A percentile compares a stretch with the other conserved stretches of the same genome.
phyloP scores from a whole-genome alignment of 768 basidiomycete species.

The Suillus sp. region DNA sequence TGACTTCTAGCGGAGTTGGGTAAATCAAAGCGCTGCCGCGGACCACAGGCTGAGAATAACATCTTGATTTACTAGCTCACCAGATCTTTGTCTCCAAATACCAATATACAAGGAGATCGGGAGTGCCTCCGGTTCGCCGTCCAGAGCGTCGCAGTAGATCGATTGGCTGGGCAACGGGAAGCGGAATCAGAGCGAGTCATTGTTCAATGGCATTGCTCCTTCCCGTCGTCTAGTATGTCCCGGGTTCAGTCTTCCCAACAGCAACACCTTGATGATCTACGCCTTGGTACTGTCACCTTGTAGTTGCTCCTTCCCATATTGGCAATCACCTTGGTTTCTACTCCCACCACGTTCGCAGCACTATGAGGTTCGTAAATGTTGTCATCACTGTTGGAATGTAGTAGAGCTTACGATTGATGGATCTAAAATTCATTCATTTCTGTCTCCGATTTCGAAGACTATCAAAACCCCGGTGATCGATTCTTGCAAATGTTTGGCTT shows the following conservation, averaged over 20 bases:
- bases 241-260: not conserved
- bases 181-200: not conserved
- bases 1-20: too few species aligned
- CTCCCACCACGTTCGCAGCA: not conserved
- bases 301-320: not conserved
- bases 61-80: not conserved
- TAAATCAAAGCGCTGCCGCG: too few species aligned
- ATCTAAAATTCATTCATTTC: not conserved
- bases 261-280: not conserved
- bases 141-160: not conserved
- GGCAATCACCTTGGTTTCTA: conserved; percentile 1
- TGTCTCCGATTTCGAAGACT: not conserved
- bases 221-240: not conserved
- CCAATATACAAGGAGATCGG: too few species aligned
- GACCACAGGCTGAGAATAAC: too few species aligned
- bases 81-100: not conserved
- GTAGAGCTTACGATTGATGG: not conserved
- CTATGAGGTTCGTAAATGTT: not conserved
- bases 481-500: not conserved
- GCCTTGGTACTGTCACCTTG: not conserved
- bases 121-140: not conserved
- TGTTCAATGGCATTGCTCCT: not conserved
- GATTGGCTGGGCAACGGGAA: not conserved
- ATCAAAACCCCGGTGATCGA: not conserved
- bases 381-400: not conserved